A percentile compares a stretch with the other conserved stretches of the same genome.
phyloP scores from a whole-genome alignment of 2,329 filamentous ascomycete species.

The Claviceps arundinis region DNA sequence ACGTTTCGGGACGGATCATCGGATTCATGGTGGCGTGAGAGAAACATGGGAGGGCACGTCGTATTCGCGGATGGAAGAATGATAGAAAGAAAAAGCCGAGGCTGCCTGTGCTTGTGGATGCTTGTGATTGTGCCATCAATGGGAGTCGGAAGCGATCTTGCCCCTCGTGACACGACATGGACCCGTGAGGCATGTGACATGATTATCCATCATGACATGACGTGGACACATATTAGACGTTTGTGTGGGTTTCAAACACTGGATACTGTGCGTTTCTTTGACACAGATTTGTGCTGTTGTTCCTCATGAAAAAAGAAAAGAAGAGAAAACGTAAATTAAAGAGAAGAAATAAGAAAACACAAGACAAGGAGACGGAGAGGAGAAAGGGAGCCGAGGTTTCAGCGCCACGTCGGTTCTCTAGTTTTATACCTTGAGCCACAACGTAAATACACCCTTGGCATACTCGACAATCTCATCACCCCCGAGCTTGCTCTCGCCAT shows the following conservation, averaged over 20 bases:
- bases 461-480: constrained; percentile 96
- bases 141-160: too few relatives aligned
- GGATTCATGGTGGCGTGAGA: too few relatives aligned
- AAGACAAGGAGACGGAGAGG: not conserved
- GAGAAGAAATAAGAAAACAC: not conserved
- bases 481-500: constrained; percentile 89
- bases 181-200: too few relatives aligned
- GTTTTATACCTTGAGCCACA: constrained; percentile 63
- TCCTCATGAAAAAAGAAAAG: not conserved
- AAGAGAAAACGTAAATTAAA: not conserved
- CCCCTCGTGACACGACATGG: too few relatives aligned
- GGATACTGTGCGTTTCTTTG: not conserved
- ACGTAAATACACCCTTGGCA: constrained; percentile 65
- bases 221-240: not conserved
- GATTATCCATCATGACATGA: not conserved
- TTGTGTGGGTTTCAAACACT: not conserved
- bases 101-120: too few relatives aligned
- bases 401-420: not conserved
- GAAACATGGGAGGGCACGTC: too few relatives aligned
- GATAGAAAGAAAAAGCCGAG: too few relatives aligned
- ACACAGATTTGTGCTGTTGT: not conserved
- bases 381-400: not conserved
- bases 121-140: too few relatives aligned
- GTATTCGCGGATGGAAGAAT: too few relatives aligned
- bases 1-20: too few relatives aligned